Conservation (phyloP, 345 rosid genomes). For the Syzygium oleosum region DNA sequence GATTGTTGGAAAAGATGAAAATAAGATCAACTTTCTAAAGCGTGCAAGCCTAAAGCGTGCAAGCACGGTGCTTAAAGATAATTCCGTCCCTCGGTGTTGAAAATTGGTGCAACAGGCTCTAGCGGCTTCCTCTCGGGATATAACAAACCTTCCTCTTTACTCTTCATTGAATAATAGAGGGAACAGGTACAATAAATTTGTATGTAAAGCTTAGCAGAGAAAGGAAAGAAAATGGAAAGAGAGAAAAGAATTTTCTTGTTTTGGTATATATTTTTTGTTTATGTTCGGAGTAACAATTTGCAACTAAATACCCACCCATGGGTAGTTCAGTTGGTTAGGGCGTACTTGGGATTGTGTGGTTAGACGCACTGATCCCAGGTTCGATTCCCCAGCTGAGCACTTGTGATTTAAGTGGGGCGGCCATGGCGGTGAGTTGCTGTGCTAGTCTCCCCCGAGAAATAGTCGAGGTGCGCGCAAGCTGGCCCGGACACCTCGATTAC, state of each 20-base stretch:
- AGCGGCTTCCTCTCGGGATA: neutral
- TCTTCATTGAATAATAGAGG: neutral
- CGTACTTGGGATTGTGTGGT: too few species aligned
- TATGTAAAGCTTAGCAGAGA: neutral
- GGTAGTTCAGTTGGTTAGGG: too few species aligned
- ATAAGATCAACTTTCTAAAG: neutral
- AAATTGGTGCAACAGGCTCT: neutral
- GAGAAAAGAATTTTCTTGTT: neutral
- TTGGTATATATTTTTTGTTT: neutral
- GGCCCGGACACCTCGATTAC: too few species aligned
- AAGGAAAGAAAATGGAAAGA: neutral
- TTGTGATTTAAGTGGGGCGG: too few species aligned
- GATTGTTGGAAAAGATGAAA: neutral
- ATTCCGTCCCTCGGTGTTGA: neutral
- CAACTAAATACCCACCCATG: too few species aligned
- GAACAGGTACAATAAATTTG: neutral
- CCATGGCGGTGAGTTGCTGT: too few species aligned
- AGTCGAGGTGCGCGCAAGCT: too few species aligned
- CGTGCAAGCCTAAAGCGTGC: neutral
- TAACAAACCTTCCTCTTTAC: neutral
- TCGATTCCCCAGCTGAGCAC: too few species aligned
- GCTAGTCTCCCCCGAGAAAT: too few species aligned
- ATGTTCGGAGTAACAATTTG: fast-evolving
- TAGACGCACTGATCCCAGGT: too few species aligned
- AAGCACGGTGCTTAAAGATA: neutral